A percentile compares a stretch with the other conserved stretches of the same genome.
Conservation (phyloP, 1,284 basidiomycete species). For the Austropuccinia psidii region DNA sequence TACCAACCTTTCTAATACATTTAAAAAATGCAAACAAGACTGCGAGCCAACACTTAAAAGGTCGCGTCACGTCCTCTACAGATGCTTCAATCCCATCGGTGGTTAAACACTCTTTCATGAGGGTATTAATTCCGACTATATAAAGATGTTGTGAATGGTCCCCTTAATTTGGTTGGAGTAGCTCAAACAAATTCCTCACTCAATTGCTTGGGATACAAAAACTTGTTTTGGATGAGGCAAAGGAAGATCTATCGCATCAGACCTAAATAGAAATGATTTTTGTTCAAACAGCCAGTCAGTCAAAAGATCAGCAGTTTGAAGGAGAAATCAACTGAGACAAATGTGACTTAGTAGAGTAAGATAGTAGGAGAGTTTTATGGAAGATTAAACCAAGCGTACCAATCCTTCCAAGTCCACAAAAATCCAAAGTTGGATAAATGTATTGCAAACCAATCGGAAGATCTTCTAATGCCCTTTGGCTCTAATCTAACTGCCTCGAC, state of each 20-base stretch:
- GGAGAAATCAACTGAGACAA: too few relatives aligned
- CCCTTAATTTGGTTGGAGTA: slow-evolving; percentile 90
- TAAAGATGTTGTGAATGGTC: slow-evolving; percentile 74
- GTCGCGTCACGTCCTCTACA: too few relatives aligned
- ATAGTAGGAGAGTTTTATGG: too few relatives aligned
- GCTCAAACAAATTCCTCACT: slow-evolving; percentile 81
- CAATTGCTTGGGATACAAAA: slow-evolving; percentile 79
- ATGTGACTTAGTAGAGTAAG: too few relatives aligned
- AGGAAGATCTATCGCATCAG: slow-evolving; percentile 50
- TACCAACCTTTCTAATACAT: slow-evolving; percentile 70
- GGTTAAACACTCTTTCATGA: too few relatives aligned
- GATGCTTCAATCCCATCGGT: too few relatives aligned
- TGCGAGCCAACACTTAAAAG: slow-evolving; percentile 83
- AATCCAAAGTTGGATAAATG: slow-evolving; percentile 98
- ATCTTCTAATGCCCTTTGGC: slow-evolving; percentile 68
- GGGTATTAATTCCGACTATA: slow-evolving; percentile 60
- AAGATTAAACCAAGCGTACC: slow-evolving; percentile 54
- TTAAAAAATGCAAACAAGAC: slow-evolving; percentile 95
- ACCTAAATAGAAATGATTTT: too few relatives aligned
- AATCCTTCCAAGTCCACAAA: slow-evolving; percentile 99
- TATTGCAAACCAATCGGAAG: slow-evolving; percentile 88
- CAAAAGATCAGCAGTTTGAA: too few relatives aligned
- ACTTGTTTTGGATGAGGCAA: slow-evolving; percentile 70
- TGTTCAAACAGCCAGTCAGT: too few relatives aligned
- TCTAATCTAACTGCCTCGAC: slow-evolving; percentile 54